Percentiles rank a stretch among this genome's conserved stretches.
These are phyloP conservation scores for Penicillium canescens DNA, from an alignment of 495 filamentous ascomycete species.

Conservation along the genomic window DNA sequence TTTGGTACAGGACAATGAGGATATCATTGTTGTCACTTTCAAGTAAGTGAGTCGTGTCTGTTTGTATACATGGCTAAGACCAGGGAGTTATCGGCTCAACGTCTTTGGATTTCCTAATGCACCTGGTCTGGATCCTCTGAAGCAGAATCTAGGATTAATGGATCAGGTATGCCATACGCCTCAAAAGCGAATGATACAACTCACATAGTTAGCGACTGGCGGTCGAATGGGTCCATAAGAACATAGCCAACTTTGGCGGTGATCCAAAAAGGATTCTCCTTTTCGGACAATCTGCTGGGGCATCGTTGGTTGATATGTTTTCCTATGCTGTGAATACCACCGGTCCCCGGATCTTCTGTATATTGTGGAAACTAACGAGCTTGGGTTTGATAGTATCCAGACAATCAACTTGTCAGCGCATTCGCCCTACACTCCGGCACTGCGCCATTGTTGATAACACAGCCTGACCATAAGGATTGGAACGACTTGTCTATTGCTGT, in stretches of 20 bases:
- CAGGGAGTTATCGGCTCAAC: constrained; percentile 31
- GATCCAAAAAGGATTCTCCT: constrained; percentile 36
- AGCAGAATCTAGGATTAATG: constrained; percentile 33
- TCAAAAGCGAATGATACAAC: not conserved
- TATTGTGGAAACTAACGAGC: not conserved
- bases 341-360: not conserved
- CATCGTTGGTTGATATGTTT: constrained; percentile 25
- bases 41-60: constrained; percentile 9
- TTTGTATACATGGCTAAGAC: not conserved
- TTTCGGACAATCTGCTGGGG: constrained; percentile 36
- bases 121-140: constrained; percentile 14
- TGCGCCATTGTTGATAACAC: not conserved
- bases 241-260: constrained; percentile 39
- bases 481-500: constrained; percentile 1
- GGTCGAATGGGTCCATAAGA: constrained; percentile 36
- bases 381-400: constrained; percentile 10
- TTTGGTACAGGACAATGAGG: constrained; percentile 26
- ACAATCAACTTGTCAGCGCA: constrained; percentile 35
- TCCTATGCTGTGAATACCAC: constrained; percentile 23
- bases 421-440: constrained; percentile 52
- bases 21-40: constrained; percentile 37
- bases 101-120: constrained; percentile 40
- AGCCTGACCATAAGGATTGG: not conserved
- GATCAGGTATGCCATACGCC: constrained; percentile 24
- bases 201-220: constrained; percentile 25